phyloP scores from a whole-genome alignment of 805 yeast genomes.

The Candida dendrica region DNA sequence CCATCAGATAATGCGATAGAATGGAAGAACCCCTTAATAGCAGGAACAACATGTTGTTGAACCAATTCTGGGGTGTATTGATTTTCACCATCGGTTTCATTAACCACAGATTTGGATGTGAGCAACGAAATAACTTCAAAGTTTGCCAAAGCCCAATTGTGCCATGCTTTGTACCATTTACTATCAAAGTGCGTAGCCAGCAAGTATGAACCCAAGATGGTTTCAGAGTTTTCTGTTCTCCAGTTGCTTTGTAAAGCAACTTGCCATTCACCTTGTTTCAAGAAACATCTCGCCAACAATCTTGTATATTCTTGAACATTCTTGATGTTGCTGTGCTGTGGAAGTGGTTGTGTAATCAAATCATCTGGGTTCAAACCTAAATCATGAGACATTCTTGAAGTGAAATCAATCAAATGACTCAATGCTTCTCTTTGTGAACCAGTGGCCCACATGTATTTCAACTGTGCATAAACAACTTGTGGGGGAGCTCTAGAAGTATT shows the following conservation, averaged over 20 bases:
- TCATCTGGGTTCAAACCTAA: conserved; percentile 83
- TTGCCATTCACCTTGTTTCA: conserved; percentile 99
- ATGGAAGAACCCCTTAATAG: conserved; percentile 92
- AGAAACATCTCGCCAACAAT: conserved; percentile 84
- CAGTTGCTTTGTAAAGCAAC: conserved; percentile 72
- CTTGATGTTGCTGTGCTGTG: conserved; percentile 49
- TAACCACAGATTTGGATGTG: conserved; percentile 26
- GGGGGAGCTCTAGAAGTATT: conserved; percentile 82
- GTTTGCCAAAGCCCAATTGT: conserved; percentile 97
- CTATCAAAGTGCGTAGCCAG: conserved; percentile 92
- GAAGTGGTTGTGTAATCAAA: conserved; percentile 78
- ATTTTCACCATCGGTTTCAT: conserved; percentile 21
- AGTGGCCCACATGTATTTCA: conserved; percentile 95
- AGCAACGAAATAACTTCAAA: conserved; percentile 83
- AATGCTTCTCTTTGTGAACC: conserved; percentile 86
- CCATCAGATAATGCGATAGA: conserved; percentile 84
- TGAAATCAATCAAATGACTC: conserved; percentile 78
- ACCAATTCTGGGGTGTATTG: conserved; percentile 47
- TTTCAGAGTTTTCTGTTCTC: conserved; percentile 72
- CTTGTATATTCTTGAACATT: conserved; percentile 80
- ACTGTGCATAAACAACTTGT: conserved; percentile 92
- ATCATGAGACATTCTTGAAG: conserved; percentile 84
- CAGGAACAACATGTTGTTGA: conserved; percentile 88
- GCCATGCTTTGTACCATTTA: conserved; percentile 98
- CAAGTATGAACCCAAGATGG: conserved; percentile 84